phyloP scores from a whole-genome alignment of 2,329 filamentous ascomycete genomes.

The Simplicillium sp. region DNA sequence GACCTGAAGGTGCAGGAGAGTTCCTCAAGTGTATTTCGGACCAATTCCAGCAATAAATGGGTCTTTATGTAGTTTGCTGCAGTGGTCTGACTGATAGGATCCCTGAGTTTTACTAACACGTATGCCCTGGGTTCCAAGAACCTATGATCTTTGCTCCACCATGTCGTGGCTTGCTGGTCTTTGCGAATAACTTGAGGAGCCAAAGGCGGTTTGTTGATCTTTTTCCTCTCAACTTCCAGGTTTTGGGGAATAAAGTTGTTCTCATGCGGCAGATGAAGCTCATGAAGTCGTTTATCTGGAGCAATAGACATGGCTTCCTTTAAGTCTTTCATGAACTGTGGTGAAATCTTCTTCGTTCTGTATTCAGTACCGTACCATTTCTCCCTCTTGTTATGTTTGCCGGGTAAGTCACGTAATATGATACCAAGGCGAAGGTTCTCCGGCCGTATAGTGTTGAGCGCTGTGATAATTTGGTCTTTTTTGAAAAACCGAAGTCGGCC shows the following conservation, averaged over 20 bases:
- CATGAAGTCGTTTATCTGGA: slow-evolving; percentile 49
- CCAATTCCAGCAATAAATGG: slow-evolving; percentile 72
- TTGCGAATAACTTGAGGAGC: slow-evolving; percentile 77
- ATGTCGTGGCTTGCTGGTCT: slow-evolving; percentile 69
- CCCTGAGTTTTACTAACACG: slow-evolving; percentile 70
- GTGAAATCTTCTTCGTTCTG: slow-evolving; percentile 68
- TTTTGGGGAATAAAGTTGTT: slow-evolving; percentile 95
- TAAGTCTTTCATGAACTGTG: slow-evolving; percentile 64
- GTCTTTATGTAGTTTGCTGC: slow-evolving; percentile 71
- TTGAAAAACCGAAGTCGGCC: slow-evolving; percentile 73
- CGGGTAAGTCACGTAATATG: slow-evolving; percentile 74
- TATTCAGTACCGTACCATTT: slow-evolving; percentile 99
- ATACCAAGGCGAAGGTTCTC: slow-evolving; percentile 85
- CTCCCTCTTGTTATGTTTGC: slow-evolving; percentile 78
- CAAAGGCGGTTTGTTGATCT: slow-evolving; percentile 64
- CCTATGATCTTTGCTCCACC: slow-evolving; percentile 97
- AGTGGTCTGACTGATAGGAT: slow-evolving; percentile 66
- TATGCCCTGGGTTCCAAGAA: slow-evolving; percentile 98
- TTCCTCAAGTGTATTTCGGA: slow-evolving; percentile 80
- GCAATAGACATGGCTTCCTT: slow-evolving; percentile 51
- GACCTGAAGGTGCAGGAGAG: slow-evolving; percentile 95
- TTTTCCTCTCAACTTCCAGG: slow-evolving; percentile 89
- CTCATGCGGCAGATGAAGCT: slow-evolving; percentile 78
- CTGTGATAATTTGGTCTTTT: slow-evolving; percentile 62
- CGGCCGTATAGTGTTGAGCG: slow-evolving; percentile 63